A percentile compares a stretch with the other conserved stretches of the same genome.
These are phyloP conservation scores for Sugiyamaella xylanicola DNA, from an alignment of 1,139 yeast genomes.

Conservation along the genomic window DNA sequence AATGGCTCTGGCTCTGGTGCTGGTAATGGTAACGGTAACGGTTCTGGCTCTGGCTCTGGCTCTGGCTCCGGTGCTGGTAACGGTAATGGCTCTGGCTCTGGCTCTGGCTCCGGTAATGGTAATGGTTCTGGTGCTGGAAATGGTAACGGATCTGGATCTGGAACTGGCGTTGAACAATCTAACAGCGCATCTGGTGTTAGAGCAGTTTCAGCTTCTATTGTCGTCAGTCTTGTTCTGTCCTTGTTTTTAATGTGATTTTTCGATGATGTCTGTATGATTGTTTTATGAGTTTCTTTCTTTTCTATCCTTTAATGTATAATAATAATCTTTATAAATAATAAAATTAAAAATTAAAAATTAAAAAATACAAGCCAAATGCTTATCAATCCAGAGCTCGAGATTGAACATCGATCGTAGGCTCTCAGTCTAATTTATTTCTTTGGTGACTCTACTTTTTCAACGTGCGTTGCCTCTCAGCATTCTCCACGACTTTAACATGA, in stretches of 20 bases:
- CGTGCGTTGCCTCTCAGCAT: conserved; percentile 92
- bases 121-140: conserved; percentile 5
- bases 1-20: background rate
- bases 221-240: conserved; percentile 13
- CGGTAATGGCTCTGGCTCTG: conserved; percentile 6
- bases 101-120: background rate
- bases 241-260: conserved; percentile 10
- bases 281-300: conserved; percentile 6
- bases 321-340: conserved; percentile 4
- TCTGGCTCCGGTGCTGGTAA: background rate
- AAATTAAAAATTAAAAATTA: conserved; percentile 5
- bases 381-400: too few species aligned
- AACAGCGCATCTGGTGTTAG: conserved; percentile 10
- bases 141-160: conserved; percentile 6
- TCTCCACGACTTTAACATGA: conserved; percentile 84
- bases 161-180: conserved; percentile 6
- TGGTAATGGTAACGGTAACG: background rate
- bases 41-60: background rate
- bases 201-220: conserved; percentile 4
- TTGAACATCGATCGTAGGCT: too few species aligned
- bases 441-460: conserved; percentile 29
- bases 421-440: too few species aligned
- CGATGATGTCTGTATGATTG: conserved; percentile 1
- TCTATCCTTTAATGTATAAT: conserved; percentile 10
- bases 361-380: background rate